Evolutionary conservation across 2,329 filamentous ascomycete species (phyloP).

Genomic region (Pestalotiopsis sp.): DNA sequence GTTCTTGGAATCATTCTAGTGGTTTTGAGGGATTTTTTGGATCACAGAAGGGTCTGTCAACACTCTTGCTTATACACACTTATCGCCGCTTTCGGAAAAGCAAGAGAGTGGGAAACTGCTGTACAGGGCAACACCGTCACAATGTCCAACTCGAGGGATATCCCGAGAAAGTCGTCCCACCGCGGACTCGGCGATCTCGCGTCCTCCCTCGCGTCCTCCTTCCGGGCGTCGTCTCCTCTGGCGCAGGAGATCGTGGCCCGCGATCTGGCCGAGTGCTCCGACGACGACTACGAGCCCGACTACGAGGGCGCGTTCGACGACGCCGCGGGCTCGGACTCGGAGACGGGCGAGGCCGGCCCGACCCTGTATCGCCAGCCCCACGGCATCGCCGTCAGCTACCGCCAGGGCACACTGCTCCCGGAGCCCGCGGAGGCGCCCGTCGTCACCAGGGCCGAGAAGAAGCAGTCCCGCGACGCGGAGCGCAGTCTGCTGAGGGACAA

Average conservation of each 20-base stretch:
- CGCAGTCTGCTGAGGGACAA: slow-evolving; percentile 66
- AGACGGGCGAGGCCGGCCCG: slow-evolving; percentile 43
- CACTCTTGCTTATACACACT: not conserved
- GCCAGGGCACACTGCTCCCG: slow-evolving; percentile 70
- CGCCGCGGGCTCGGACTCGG: slow-evolving; percentile 32
- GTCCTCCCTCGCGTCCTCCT: slow-evolving; percentile 47
- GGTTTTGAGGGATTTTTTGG: not conserved
- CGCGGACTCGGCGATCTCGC: slow-evolving; percentile 25
- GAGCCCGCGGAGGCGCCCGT: slow-evolving; percentile 46
- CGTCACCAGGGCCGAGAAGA: slow-evolving; percentile 57
- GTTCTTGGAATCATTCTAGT: not conserved
- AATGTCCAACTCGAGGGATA: slow-evolving; percentile 27
- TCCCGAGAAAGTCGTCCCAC: slow-evolving; percentile 23
- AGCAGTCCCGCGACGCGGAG: slow-evolving; percentile 60
- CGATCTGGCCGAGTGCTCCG: slow-evolving; percentile 67
- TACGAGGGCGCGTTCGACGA: slow-evolving; percentile 26
- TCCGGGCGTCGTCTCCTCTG: slow-evolving; percentile 64
- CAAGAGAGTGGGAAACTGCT: not conserved
- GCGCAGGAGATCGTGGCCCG: slow-evolving; percentile 67
- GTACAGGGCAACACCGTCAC: not conserved
- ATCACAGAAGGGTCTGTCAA: not conserved
- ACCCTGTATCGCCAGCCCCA: slow-evolving; percentile 75
- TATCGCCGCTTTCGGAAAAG: not conserved
- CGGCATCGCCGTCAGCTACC: slow-evolving; percentile 73
- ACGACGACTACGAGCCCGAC: slow-evolving; percentile 47